Evolutionary conservation across 1,139 yeast genomes (phyloP).

Genomic region (Chernovozyma aurita): DNA sequence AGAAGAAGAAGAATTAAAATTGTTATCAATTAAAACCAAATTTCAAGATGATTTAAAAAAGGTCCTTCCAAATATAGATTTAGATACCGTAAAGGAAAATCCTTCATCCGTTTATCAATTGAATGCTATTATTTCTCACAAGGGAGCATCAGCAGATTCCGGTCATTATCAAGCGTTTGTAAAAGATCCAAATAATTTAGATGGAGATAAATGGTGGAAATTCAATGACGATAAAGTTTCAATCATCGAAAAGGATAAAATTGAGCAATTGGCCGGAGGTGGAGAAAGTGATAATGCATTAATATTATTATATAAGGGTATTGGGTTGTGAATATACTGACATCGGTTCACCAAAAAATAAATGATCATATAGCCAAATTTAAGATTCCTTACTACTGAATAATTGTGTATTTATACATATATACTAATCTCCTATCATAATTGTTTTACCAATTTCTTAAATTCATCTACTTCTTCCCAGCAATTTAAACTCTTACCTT

Average conservation of each 20-base stretch:
- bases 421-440: conserved; percentile 12
- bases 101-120: conserved; percentile 87
- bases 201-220: conserved; percentile 83
- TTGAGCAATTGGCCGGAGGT: conserved; percentile 89
- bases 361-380: neutral
- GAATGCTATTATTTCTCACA: conserved; percentile 82
- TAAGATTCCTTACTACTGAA: neutral
- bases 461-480: conserved; percentile 81
- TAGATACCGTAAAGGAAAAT: conserved; percentile 58
- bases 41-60: conserved; percentile 39
- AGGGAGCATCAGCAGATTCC: conserved; percentile 93
- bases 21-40: conserved; percentile 40
- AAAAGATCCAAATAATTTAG: conserved; percentile 59
- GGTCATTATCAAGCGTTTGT: conserved; percentile 96
- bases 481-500: conserved; percentile 77
- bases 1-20: conserved; percentile 46
- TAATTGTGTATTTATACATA: neutral
- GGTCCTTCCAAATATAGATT: conserved; percentile 31
- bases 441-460: conserved; percentile 46
- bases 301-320: conserved; percentile 77
- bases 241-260: conserved; percentile 67
- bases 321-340: conserved; percentile 40
- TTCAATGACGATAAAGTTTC: conserved; percentile 93
- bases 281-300: conserved; percentile 97
- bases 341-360: neutral